These are phyloP conservation scores for Hygrophila difformis DNA, from an alignment of 257 asterid genomes.

Conservation along the genomic window DNA sequence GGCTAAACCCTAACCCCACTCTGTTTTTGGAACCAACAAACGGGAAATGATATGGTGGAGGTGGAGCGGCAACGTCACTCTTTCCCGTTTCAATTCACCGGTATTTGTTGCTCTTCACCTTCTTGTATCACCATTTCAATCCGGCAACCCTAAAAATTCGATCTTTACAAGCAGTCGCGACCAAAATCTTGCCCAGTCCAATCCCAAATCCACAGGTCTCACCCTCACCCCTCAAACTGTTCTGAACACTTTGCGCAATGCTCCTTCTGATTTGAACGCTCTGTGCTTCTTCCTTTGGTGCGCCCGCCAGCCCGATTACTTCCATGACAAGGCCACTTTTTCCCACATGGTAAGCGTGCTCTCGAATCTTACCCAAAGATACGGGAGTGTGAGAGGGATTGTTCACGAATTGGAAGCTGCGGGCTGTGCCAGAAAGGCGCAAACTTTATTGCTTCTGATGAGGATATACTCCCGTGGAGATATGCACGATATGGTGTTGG, in stretches of 20 bases:
- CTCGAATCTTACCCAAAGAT: conserved; percentile 36
- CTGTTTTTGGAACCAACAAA: too few species aligned
- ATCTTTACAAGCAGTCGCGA: too few species aligned
- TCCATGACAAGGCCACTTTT: conserved; percentile 48
- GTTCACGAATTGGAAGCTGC: conserved; percentile 30
- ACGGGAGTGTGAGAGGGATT: conserved; percentile 37
- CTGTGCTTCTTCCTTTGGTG: conserved; percentile 59
- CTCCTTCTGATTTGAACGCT: conserved; percentile 57
- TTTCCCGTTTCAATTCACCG: too few species aligned
- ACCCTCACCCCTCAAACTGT: conserved; percentile 47
- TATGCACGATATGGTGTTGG: conserved; percentile 50
- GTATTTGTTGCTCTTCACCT: too few species aligned
- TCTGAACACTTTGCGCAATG: conserved; percentile 32
- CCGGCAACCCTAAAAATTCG: too few species aligned
- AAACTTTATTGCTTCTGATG: conserved; percentile 59
- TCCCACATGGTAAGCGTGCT: conserved; percentile 49
- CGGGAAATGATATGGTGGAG: too few species aligned
- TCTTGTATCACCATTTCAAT: too few species aligned
- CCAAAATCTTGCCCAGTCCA: too few species aligned
- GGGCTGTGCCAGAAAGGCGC: conserved; percentile 50
- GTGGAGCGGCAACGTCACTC: too few species aligned
- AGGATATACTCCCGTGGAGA: conserved; percentile 66
- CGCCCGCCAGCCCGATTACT: conserved; percentile 62
- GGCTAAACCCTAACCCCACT: too few species aligned
- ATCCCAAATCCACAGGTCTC: conserved; percentile 13